Percentiles rank a stretch among this genome's conserved stretches.
These are phyloP conservation scores for Anisodus tanguticus DNA, from an alignment of 257 asterid genomes.

Conservation along the genomic window DNA sequence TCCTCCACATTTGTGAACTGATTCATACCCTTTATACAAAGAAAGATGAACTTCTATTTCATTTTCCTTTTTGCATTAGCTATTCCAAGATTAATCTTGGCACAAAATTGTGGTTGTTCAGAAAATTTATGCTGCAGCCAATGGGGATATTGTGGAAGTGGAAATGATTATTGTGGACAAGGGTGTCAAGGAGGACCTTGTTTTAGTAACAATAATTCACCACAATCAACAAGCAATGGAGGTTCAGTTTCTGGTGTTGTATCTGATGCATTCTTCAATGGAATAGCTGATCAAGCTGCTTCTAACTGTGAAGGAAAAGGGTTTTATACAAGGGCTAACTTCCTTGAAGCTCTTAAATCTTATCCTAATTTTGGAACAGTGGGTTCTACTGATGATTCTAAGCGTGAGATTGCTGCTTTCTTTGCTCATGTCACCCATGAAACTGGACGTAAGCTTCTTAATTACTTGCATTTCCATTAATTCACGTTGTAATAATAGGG, in stretches of 20 bases:
- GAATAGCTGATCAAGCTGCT: conserved; percentile 16
- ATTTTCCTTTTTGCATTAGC: background rate
- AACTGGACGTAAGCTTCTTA: conserved; percentile 2
- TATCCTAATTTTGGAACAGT: background rate
- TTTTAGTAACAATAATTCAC: too few species aligned
- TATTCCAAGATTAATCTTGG: background rate
- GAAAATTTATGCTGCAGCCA: background rate
- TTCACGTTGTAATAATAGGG: too few species aligned
- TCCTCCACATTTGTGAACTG: background rate
- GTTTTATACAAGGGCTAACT: background rate
- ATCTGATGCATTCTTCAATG: conserved; percentile 23
- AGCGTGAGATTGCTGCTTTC: conserved; percentile 22
- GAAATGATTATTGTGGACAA: background rate
- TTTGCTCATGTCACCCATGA: conserved; percentile 11
- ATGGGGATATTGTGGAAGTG: conserved; percentile 7
- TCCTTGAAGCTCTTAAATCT: conserved; percentile 14
- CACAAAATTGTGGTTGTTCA: conserved; percentile 13
- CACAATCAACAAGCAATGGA: background rate
- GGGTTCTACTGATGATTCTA: conserved; percentile 18
- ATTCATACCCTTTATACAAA: too few species aligned
- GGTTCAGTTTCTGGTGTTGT: conserved; percentile 12
- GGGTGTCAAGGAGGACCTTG: conserved; percentile 26
- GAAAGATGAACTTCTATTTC: background rate
- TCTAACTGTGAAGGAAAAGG: conserved; percentile 18
- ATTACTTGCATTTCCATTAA: background rate